These are phyloP conservation scores for Mortierella polycephala DNA, from an alignment of 371 early-diverging fungal genomes.

Conservation along the genomic window DNA sequence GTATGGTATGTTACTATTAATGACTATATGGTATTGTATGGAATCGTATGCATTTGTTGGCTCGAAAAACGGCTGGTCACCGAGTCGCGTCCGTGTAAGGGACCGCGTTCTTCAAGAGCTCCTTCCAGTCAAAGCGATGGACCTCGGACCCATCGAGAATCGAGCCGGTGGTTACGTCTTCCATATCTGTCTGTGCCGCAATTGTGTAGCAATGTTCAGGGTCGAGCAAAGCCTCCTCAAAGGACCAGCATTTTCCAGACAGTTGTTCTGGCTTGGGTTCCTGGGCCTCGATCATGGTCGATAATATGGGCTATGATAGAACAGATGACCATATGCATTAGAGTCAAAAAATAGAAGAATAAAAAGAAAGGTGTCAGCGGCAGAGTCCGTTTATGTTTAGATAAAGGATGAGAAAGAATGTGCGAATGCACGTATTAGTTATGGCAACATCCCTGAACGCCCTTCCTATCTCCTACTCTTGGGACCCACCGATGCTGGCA, in stretches of 20 bases:
- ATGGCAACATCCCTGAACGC: too few relatives aligned
- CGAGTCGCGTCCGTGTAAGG: constrained; percentile 36
- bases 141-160: constrained; percentile 37
- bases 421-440: too few relatives aligned
- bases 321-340: too few relatives aligned
- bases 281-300: constrained; percentile 27
- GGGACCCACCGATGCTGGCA: too few relatives aligned
- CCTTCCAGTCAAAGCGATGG: constrained; percentile 30
- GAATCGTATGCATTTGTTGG: neutral
- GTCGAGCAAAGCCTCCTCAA: constrained; percentile 50
- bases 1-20: neutral
- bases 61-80: too few relatives aligned
- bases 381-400: too few relatives aligned
- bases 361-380: too few relatives aligned
- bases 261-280: constrained; percentile 20
- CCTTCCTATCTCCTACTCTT: too few relatives aligned
- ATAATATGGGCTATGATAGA: constrained; percentile 38
- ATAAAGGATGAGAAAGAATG: too few relatives aligned
- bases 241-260: constrained; percentile 35
- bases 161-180: constrained; percentile 4
- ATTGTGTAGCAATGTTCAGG: constrained; percentile 44
- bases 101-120: constrained; percentile 38
- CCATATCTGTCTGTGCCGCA: constrained; percentile 30
- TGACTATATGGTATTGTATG: neutral
- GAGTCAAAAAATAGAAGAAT: too few relatives aligned